Percentiles rank a stretch among this genome's conserved stretches.
These are phyloP conservation scores for Phaeosphaeriaceae sp. DNA, from an alignment of 2,329 filamentous ascomycete species.

Conservation along the genomic window DNA sequence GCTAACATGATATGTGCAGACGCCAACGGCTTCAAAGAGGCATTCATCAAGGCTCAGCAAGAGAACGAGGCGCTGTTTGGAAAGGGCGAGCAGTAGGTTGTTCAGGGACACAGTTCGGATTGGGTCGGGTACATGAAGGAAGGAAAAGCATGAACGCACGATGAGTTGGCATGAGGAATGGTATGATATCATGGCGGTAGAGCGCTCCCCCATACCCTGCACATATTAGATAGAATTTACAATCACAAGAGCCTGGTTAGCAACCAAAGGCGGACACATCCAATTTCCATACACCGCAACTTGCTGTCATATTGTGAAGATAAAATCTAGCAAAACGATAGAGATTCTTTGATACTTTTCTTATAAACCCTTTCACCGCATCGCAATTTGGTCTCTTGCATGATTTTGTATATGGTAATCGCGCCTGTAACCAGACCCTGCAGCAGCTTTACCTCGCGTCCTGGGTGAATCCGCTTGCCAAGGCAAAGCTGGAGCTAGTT, in stretches of 20 bases:
- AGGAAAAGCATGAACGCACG: constrained; percentile 28
- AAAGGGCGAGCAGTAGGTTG: constrained; percentile 55
- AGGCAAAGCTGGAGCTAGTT: constrained; percentile 11
- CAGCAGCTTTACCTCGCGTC: constrained; percentile 12
- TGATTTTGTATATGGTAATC: background rate
- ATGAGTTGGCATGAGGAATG: constrained; percentile 35
- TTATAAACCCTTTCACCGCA: too few species aligned
- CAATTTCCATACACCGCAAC: background rate
- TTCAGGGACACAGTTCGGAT: constrained; percentile 14
- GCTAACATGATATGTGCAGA: constrained; percentile 61
- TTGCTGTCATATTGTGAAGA: background rate
- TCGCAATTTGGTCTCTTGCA: too few species aligned
- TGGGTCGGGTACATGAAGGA: constrained; percentile 4
- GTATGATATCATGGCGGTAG: constrained; percentile 40
- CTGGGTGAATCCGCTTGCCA: constrained; percentile 17
- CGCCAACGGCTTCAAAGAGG: constrained; percentile 96
- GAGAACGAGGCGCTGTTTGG: constrained; percentile 89
- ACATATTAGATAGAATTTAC: constrained; percentile 46
- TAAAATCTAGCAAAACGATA: background rate
- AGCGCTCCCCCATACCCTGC: constrained; percentile 36
- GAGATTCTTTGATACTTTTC: too few species aligned
- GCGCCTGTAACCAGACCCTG: background rate
- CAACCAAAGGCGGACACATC: constrained; percentile 26
- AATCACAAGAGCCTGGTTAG: constrained; percentile 31
- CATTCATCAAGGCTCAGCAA: constrained; percentile 95